Percentiles rank a stretch among this genome's conserved stretches.
Conservation (phyloP, 306 rosid genomes). For the Cucumis hystrix region DNA sequence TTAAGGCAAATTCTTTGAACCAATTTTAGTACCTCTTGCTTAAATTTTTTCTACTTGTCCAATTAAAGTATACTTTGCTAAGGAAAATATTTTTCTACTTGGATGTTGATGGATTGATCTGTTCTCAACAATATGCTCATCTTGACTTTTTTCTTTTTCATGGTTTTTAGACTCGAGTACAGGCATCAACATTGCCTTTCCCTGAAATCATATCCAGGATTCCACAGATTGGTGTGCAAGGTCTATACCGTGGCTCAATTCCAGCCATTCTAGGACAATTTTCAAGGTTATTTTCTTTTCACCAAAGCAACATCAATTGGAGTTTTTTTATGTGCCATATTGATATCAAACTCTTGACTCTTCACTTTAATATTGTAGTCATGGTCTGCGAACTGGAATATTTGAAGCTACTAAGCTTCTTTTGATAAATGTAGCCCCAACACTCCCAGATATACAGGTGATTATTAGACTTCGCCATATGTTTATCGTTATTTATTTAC, state of each 20-base stretch:
- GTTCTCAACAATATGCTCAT: constrained; percentile 4
- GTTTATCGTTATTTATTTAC: neutral
- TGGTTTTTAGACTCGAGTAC: constrained; percentile 66
- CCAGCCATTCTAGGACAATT: constrained; percentile 99
- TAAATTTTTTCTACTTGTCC: neutral
- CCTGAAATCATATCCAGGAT: constrained; percentile 95
- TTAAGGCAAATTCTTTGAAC: constrained; percentile 53
- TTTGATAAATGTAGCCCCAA: constrained; percentile 76
- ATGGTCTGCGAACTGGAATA: constrained; percentile 95
- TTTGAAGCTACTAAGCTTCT: constrained; percentile 90
- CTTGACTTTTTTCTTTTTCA: constrained; percentile 18
- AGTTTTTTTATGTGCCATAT: neutral
- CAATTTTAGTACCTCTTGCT: neutral
- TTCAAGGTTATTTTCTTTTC: constrained; percentile 53
- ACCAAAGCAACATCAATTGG: neutral
- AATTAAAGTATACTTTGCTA: neutral
- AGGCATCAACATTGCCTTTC: constrained; percentile 79
- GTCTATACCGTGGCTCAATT: constrained; percentile 86
- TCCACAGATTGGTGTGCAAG: constrained; percentile 79
- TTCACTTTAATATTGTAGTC: constrained; percentile 49
- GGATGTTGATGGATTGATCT: constrained; percentile 2
- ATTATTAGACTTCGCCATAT: neutral
- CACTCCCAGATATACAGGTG: constrained; percentile 92
- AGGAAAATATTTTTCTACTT: constrained; percentile 1
- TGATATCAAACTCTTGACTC: constrained; percentile 14